Evolutionary conservation across 1,139 yeast genomes (phyloP), one percentile per base, ranked within the genome.

Genomic region (Candida anutae): DNA sequence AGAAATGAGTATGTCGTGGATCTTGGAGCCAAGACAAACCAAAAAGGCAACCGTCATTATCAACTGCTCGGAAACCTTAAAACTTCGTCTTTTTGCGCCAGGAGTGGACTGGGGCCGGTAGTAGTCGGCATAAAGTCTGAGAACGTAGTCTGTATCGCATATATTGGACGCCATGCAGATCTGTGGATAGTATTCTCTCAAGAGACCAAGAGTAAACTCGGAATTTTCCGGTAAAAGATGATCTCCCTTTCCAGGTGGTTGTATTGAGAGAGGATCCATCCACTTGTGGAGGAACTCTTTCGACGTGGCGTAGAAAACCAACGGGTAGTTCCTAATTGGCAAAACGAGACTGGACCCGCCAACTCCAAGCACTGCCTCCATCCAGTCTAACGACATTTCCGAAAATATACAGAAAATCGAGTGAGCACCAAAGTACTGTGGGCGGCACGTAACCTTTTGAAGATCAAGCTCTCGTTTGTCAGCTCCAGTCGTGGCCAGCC

Each of bases 371-470:
- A 50, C 40, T 8, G 39, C 37, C 15, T 43, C 47, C 22, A 63
- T 57, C 59, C 63, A 60, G 16, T 43, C 47, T 34, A 62, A 36
- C 4, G 66, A 59, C 26, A 55, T 54, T 11, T 46, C 46, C 6
- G 67, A 58, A 29, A 61, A 55, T 10, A 62, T 56, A 15, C 61
- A 50, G 32, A 60, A 34, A 26, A 60, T 48, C 13, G 68, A 60
- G 36, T 63, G 70, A 15, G 62, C 43, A 6, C 68, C 69, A 22
- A 58, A 50, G 31, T 50, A 62, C 14, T 42, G 36, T 16, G 45
- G 49, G 22, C 32, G 13, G 4, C 28, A 22, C 10, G 19, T 17
- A n/a, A n/a, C n/a, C n/a, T n/a, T n/a, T n/a, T n/a, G n/a, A n/a
- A n/a, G n/a, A n/a, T n/a, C n/a, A n/a, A n/a, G n/a, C n/a, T n/a